Percentiles rank a stretch among this genome's conserved stretches.
phyloP scores from a whole-genome alignment of 257 asterid genomes.

The Cinchona pubescens region DNA sequence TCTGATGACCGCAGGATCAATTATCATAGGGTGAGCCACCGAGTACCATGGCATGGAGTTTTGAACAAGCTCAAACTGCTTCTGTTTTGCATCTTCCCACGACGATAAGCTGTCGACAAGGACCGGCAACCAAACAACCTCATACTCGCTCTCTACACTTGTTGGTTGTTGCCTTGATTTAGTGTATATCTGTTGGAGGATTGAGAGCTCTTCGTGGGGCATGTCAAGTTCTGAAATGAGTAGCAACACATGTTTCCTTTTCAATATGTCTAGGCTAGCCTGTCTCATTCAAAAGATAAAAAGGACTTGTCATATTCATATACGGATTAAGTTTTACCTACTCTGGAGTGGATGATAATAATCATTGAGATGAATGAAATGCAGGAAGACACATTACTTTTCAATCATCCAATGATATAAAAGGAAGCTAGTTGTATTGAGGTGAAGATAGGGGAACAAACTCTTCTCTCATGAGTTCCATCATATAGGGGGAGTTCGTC shows the following conservation, averaged over 20 bases:
- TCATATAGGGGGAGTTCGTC: slow-evolving; percentile 34
- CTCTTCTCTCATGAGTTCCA: slow-evolving; percentile 31
- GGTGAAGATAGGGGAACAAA: slow-evolving; percentile 7
- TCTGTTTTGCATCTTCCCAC: slow-evolving; percentile 25
- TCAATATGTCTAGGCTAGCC: slow-evolving; percentile 59
- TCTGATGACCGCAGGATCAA: slow-evolving; percentile 57
- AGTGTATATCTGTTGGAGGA: slow-evolving; percentile 68
- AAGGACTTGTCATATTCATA: neutral
- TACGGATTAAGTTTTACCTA: too few relatives aligned
- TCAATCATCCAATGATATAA: too few relatives aligned
- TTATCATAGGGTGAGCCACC: slow-evolving; percentile 56
- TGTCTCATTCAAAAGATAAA: slow-evolving; percentile 19
- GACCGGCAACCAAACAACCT: slow-evolving; percentile 89
- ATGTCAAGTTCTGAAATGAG: slow-evolving; percentile 66
- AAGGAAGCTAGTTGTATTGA: neutral
- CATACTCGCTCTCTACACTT: slow-evolving; percentile 54
- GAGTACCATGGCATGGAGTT: slow-evolving; percentile 83
- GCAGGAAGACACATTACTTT: too few relatives aligned
- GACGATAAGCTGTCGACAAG: slow-evolving; percentile 31
- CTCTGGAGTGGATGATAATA: too few relatives aligned
- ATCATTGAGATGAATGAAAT: too few relatives aligned
- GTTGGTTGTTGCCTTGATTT: slow-evolving; percentile 37
- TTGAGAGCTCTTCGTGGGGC: slow-evolving; percentile 61
- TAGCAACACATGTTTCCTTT: slow-evolving; percentile 63
- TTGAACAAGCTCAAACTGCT: slow-evolving; percentile 41